Evolutionary conservation across 208 protist genomes (phyloP).

Genomic region (Crithidia acanthocephali): DNA sequence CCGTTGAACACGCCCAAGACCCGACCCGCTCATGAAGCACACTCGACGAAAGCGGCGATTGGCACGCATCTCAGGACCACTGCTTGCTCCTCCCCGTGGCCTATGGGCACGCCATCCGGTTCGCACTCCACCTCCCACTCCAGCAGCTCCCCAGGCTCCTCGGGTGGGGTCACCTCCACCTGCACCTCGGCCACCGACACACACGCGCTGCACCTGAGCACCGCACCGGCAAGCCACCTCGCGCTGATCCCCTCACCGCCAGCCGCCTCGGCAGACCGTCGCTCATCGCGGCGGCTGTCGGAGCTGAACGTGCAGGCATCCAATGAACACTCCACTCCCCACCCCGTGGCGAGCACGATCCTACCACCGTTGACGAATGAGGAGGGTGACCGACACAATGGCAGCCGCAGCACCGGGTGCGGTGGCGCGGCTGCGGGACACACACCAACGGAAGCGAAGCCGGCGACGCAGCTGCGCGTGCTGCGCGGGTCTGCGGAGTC

Average conservation of each 20-base stretch:
- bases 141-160: not conserved
- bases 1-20: not conserved
- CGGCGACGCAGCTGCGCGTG: conserved; percentile 9
- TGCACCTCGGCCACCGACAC: not conserved
- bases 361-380: conserved; percentile 1
- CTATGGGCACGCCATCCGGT: not conserved
- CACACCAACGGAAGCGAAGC: not conserved
- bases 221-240: not conserved
- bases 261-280: not conserved
- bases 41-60: not conserved
- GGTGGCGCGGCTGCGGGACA: not conserved
- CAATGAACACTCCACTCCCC: not conserved
- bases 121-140: not conserved
- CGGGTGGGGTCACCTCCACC: not conserved
- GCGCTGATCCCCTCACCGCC: not conserved
- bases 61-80: not conserved
- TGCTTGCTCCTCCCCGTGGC: too few species aligned
- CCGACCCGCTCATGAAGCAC: not conserved
- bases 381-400: not conserved
- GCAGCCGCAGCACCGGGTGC: not conserved
- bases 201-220: not conserved
- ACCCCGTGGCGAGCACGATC: not conserved
- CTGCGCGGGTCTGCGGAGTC: not conserved
- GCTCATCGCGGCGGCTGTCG: not conserved
- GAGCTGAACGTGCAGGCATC: conserved; percentile 2